Base-by-base conservation (phyloP, 2,329 filamentous ascomycete genomes). In the Colletotrichum lupini region DNA sequence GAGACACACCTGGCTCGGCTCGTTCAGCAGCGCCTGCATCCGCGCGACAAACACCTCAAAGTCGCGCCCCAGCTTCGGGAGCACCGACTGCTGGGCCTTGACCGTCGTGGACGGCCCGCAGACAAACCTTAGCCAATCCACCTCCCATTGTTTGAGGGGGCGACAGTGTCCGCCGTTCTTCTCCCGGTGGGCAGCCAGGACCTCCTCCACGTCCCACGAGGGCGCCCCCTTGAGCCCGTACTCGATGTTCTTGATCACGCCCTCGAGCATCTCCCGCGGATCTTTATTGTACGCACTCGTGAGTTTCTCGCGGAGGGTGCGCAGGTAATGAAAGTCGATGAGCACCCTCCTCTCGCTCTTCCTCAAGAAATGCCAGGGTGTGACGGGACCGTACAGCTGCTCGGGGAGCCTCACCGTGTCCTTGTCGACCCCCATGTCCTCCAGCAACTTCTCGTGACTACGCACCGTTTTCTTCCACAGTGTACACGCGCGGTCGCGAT, bases 21-120 rank as follows among this genome's bases (percentile, higher is more conserved):
- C 79, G 49, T 81, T 77, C 58, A 84, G 75, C 19, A 83, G 62
- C 60, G 76, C 76, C 75, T 80, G 76, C 59, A 84, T 74, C 16
- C 81, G 77, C 14, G 72, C 75, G 3, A 78, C 78, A 73, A 84
- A 84, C 24, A 79, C 76, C 16, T 76, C 76, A 67, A 80, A 83
- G 19, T 49, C 26, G 35, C 52, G 22, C 14, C 60, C 64, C 4
- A 68, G 26, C 12, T 66, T 14, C 9, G 72, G 67, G 64, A 76
- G 60, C 19, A 73, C 67, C 55, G 57, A 37, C 28, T 77, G 64
- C 74, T 79, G 78, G n/a, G 49, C 63, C 26, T 71, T 65, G 53
- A 78, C 75, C 22, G 76, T 77, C 24, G 79, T 77, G 24, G 74
- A 76, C 26, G 73, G 69, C 7, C 59, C 66, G 37, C 57, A 68